Conservation (phyloP, 164 flowering plant genomes). For the Dillenia suffruticosa region DNA sequence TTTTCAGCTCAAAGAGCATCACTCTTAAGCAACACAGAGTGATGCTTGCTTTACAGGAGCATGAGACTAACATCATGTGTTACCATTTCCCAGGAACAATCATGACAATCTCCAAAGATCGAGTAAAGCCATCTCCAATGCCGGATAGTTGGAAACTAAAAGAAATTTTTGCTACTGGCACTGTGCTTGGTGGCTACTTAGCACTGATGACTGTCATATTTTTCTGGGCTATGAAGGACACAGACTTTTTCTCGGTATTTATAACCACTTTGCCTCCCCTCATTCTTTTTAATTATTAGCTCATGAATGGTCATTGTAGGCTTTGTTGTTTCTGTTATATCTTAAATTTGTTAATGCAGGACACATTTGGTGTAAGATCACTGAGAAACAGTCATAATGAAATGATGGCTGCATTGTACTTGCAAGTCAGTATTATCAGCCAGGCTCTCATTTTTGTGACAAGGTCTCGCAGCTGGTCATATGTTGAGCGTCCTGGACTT, state of each 20-base stretch:
- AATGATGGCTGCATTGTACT: slow-evolving; percentile 85
- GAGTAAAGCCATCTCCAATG: slow-evolving; percentile 93
- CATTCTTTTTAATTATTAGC: background rate
- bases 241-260: slow-evolving; percentile 75
- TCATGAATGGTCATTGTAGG: background rate
- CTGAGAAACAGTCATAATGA: slow-evolving; percentile 35
- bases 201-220: slow-evolving; percentile 91
- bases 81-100: slow-evolving; percentile 63
- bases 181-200: slow-evolving; percentile 85
- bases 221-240: slow-evolving; percentile 78
- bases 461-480: slow-evolving; percentile 93
- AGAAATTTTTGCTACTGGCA: slow-evolving; percentile 92
- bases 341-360: slow-evolving; percentile 33
- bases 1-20: background rate
- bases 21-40: background rate
- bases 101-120: slow-evolving; percentile 97
- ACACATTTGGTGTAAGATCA: slow-evolving; percentile 51
- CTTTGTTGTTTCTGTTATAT: background rate
- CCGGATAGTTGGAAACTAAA: slow-evolving; percentile 98
- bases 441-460: slow-evolving; percentile 96
- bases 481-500: slow-evolving; percentile 78
- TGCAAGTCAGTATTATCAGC: slow-evolving; percentile 96
- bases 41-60: background rate
- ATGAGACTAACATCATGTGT: slow-evolving; percentile 1
- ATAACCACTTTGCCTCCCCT: background rate